Conservation (phyloP, 192 early-diverging fungal species). For the Coemansia sp. region DNA sequence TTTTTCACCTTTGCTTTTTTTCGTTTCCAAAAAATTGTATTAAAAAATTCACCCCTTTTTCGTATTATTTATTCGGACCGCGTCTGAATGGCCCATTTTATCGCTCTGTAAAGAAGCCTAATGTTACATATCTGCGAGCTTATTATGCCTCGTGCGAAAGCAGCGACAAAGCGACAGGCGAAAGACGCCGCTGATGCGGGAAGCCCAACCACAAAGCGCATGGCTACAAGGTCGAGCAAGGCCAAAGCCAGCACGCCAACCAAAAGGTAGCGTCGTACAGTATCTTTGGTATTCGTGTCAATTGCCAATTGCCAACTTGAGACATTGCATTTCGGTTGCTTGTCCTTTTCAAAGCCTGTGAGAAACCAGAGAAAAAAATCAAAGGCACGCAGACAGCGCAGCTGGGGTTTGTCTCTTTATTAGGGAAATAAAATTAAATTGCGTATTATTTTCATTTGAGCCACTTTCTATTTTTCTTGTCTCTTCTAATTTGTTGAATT, state of each 20-base stretch:
- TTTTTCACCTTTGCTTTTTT: neutral
- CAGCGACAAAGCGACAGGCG: neutral
- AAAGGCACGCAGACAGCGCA: neutral
- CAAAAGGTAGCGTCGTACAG: neutral
- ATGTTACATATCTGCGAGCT: neutral
- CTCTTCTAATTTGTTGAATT: neutral
- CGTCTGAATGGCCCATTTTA: neutral
- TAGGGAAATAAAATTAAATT: too few species aligned
- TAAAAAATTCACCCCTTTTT: neutral
- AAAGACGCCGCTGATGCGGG: neutral
- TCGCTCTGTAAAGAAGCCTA: neutral
- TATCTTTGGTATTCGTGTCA: too few species aligned
- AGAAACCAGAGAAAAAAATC: neutral
- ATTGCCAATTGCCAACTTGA: too few species aligned
- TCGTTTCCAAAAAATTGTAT: slow-evolving; percentile 1
- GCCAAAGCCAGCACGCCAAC: neutral
- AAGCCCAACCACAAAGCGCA: neutral
- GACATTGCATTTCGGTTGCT: neutral
- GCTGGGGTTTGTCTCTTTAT: neutral
- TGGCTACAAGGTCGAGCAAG: neutral
- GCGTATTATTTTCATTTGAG: neutral
- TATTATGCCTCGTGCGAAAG: slow-evolving; percentile 1
- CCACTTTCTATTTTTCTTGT: neutral
- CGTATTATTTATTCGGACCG: neutral
- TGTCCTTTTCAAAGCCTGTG: neutral